Evolutionary conservation across 176 grass and related monocot species (phyloP).

Genomic region (Coix lacrymajobi): DNA sequence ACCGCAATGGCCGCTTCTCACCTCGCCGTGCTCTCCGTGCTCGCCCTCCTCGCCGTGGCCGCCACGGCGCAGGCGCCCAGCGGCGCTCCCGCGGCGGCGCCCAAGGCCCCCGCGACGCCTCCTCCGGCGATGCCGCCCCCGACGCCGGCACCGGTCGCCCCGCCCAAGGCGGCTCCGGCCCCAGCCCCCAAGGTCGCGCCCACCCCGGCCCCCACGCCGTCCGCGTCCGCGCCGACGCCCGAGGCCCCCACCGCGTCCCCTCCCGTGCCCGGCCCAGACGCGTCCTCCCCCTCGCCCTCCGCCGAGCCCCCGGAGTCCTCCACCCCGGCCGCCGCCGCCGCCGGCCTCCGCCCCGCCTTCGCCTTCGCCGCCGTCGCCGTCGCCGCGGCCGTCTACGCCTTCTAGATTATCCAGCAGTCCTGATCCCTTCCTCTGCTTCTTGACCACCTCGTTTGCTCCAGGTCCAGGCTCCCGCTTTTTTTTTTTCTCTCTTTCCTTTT

Average conservation of each 20-base stretch:
- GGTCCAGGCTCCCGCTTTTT: neutral
- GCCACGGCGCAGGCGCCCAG: conserved; percentile 39
- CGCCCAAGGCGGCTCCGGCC: conserved; percentile 17
- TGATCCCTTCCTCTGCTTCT: neutral
- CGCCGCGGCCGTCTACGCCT: conserved; percentile 37
- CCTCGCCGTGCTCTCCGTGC: conserved; percentile 38
- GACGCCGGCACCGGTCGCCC: conserved; percentile 7
- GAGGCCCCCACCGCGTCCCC: conserved; percentile 18
- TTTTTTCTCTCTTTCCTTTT: neutral
- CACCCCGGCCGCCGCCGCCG: neutral
- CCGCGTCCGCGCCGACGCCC: conserved; percentile 30
- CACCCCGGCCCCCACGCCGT: conserved; percentile 10
- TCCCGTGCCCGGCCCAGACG: neutral
- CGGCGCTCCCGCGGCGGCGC: conserved; percentile 27
- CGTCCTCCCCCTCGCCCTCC: conserved; percentile 12
- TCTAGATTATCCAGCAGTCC: conserved; percentile 13
- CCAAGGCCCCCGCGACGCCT: conserved; percentile 17
- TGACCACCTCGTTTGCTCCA: conserved; percentile 7
- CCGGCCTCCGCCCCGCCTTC: conserved; percentile 44
- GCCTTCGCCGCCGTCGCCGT: conserved; percentile 27
- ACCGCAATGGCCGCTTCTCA: conserved; percentile 38
- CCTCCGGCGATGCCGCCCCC: conserved; percentile 20
- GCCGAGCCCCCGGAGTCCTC: conserved; percentile 18
- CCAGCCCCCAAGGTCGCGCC: neutral
- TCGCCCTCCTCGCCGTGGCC: conserved; percentile 35